phyloP scores from a whole-genome alignment of 192 early-diverging fungal species.

The Lunasporangiospora selenospora region DNA sequence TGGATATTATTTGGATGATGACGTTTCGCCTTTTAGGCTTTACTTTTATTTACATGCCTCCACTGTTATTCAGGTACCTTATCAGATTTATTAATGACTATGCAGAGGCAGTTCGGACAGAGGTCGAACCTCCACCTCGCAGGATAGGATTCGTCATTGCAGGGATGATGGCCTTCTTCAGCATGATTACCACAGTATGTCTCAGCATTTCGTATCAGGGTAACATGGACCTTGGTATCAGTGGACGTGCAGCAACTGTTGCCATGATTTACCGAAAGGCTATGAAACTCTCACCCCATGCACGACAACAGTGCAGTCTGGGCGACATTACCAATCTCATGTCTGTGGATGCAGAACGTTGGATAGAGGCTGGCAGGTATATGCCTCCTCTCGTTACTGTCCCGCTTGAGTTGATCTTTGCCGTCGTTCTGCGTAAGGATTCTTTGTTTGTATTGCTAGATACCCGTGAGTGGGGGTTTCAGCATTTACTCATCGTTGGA shows the following conservation, averaged over 20 bases:
- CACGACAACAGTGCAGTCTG: constrained; percentile 9
- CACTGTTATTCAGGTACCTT: constrained; percentile 26
- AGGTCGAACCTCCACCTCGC: not conserved
- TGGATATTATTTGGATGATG: not conserved
- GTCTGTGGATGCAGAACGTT: constrained; percentile 67
- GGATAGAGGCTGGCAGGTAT: constrained; percentile 47
- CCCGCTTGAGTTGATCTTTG: constrained; percentile 15
- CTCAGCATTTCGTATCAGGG: constrained; percentile 2
- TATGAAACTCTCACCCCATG: constrained; percentile 70
- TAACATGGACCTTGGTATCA: constrained; percentile 66
- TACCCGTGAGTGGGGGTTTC: not conserved
- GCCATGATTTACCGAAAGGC: constrained; percentile 84
- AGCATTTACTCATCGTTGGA: too few relatives aligned
- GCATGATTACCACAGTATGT: not conserved
- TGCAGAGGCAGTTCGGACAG: constrained; percentile 8
- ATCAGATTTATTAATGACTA: constrained; percentile 30
- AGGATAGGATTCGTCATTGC: constrained; percentile 25
- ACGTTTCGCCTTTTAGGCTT: constrained; percentile 8
- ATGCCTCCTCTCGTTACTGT: constrained; percentile 51
- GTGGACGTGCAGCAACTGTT: constrained; percentile 70
- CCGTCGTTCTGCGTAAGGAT: not conserved
- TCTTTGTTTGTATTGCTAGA: not conserved
- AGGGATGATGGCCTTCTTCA: constrained; percentile 15
- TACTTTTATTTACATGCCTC: constrained; percentile 5
- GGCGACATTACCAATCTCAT: constrained; percentile 65